Percentiles rank a stretch among this genome's conserved stretches.
phyloP scores from a whole-genome alignment of 1,139 yeast genomes.

The Geotrichum carabidarum region DNA sequence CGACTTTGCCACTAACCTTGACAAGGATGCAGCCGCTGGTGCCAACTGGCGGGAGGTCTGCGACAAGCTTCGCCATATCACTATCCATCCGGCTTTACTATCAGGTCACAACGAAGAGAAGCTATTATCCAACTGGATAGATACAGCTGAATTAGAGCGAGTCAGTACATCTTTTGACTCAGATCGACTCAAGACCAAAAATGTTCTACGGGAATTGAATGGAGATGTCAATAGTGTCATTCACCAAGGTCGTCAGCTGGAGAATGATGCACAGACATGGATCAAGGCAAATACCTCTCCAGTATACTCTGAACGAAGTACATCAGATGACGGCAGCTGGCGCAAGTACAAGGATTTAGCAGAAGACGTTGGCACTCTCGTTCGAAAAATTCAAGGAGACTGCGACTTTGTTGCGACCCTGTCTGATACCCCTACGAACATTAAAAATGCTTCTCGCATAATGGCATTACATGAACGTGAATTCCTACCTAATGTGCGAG shows the following conservation, averaged over 20 bases:
- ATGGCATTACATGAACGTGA: slow-evolving; percentile 29
- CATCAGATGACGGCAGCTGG: slow-evolving; percentile 10
- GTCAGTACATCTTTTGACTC: slow-evolving; percentile 20
- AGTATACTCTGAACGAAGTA: slow-evolving; percentile 7
- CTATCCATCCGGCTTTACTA: slow-evolving; percentile 15
- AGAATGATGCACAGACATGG: slow-evolving; percentile 22
- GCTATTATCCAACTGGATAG: slow-evolving; percentile 29
- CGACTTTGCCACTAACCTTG: slow-evolving; percentile 28
- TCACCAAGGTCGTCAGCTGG: slow-evolving; percentile 23
- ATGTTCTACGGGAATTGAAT: slow-evolving; percentile 20
- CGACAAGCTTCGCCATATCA: slow-evolving; percentile 19
- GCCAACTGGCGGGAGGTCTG: slow-evolving; percentile 26
- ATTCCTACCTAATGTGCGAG: slow-evolving; percentile 28
- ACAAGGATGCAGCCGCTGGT: slow-evolving; percentile 27
- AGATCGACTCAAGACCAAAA: slow-evolving; percentile 17
- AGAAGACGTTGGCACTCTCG: slow-evolving; percentile 32
- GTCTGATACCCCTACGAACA: slow-evolving; percentile 25
- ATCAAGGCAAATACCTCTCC: slow-evolving; percentile 18
- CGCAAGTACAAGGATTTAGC: slow-evolving; percentile 22
- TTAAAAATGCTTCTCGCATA: slow-evolving; percentile 23
- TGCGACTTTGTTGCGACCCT: slow-evolving; percentile 29
- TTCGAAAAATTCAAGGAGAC: slow-evolving; percentile 29
- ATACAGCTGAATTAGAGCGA: slow-evolving; percentile 21
- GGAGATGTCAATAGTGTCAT: slow-evolving; percentile 24
- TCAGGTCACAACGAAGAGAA: slow-evolving; percentile 18